These are phyloP conservation scores for Teratosphaeria viscida DNA, from an alignment of 2,329 filamentous ascomycete species.

Conservation along the genomic window DNA sequence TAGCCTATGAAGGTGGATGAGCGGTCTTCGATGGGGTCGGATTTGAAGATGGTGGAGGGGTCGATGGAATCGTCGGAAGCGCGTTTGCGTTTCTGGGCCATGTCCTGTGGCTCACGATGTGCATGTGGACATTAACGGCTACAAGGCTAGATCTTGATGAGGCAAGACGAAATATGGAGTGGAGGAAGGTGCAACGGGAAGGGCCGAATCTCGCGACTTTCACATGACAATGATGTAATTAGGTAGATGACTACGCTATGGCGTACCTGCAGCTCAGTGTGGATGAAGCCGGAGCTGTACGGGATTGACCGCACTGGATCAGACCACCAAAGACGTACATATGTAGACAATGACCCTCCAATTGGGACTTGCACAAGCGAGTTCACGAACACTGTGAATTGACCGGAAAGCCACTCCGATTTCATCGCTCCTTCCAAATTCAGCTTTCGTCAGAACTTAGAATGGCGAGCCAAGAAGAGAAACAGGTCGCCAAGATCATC, in stretches of 20 bases:
- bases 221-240: background rate
- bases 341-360: too few relatives aligned
- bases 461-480: conserved; percentile 9
- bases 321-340: background rate
- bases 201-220: background rate
- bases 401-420: background rate
- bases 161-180: background rate
- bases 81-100: conserved; percentile 23
- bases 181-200: background rate
- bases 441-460: background rate
- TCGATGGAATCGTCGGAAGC: conserved; percentile 7
- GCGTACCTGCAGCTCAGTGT: background rate
- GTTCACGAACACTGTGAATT: background rate
- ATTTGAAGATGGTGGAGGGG: conserved; percentile 38
- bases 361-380: background rate
- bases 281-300: background rate
- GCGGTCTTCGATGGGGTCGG: conserved; percentile 38
- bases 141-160: background rate
- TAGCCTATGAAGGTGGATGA: conserved; percentile 42
- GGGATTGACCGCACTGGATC: background rate
- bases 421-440: background rate
- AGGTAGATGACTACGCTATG: background rate
- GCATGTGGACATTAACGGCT: background rate
- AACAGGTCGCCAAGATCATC: conserved; percentile 24
- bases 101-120: background rate